Evolutionary conservation across 257 asterid genomes (phyloP).

Genomic region (Buddleja alternifolia): DNA sequence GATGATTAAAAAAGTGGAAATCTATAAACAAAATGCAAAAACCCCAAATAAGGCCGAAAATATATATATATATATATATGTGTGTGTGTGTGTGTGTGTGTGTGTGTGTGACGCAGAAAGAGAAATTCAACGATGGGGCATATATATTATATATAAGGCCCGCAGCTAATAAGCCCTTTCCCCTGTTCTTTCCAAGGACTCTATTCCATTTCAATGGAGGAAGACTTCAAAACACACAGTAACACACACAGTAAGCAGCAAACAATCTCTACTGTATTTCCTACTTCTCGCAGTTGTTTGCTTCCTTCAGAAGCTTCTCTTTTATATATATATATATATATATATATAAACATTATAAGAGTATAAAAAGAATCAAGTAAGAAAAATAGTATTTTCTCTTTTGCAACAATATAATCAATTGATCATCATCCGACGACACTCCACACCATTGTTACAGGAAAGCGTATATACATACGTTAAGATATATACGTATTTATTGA

Average conservation of each 20-base stretch:
- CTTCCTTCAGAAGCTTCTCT: slow-evolving; percentile 36
- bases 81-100: too few species aligned
- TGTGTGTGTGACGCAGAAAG: too few species aligned
- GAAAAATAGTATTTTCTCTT: not conserved
- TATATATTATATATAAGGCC: too few species aligned
- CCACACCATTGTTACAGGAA: slow-evolving; percentile 34
- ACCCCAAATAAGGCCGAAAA: too few species aligned
- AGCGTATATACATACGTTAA: slow-evolving; percentile 16
- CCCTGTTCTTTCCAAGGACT: slow-evolving; percentile 1
- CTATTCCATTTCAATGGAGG: not conserved
- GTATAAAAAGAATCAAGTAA: not conserved
- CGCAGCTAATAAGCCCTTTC: too few species aligned
- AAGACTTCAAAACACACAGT: not conserved
- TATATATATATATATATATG: too few species aligned
- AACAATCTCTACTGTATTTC: not conserved
- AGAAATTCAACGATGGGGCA: too few species aligned
- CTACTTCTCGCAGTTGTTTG: slow-evolving; percentile 18
- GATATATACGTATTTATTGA: not conserved
- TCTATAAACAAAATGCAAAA: too few species aligned
- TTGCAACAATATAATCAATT: slow-evolving; percentile 8
- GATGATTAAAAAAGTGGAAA: too few species aligned
- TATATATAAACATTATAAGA: not conserved
- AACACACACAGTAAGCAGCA: slow-evolving; percentile 16
- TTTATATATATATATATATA: not conserved
- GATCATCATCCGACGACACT: slow-evolving; percentile 30